Evolutionary conservation across 192 early-diverging fungal species (phyloP).

Genomic region (Coemansia sp.): DNA sequence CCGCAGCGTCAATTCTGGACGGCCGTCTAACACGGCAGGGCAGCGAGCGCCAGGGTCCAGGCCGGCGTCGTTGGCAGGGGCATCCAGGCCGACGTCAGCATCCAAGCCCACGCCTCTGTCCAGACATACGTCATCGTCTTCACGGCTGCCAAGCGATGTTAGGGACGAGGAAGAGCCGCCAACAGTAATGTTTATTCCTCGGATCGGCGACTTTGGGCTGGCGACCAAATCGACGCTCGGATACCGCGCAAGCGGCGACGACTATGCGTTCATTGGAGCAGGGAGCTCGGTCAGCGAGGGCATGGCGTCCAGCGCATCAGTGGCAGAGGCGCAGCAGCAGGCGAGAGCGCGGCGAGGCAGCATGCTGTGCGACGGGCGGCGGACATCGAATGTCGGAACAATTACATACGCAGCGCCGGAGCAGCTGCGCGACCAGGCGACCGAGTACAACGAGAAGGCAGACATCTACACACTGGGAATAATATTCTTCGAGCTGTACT

Average conservation of each 20-base stretch:
- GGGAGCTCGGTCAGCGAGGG: background rate
- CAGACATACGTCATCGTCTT: background rate
- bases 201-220: constrained; percentile 96
- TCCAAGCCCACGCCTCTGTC: background rate
- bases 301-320: constrained; percentile 14
- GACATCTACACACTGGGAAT: constrained; percentile 97
- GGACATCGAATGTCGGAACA: constrained; percentile 87
- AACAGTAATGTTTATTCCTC: constrained; percentile 45
- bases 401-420: constrained; percentile 85
- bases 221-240: constrained; percentile 63
- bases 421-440: constrained; percentile 24
- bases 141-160: background rate
- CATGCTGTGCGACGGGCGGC: constrained; percentile 55
- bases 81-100: background rate
- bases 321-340: constrained; percentile 51
- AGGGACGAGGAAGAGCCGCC: constrained; percentile 8
- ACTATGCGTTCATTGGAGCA: constrained; percentile 22
- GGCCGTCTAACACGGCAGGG: background rate
- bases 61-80: background rate
- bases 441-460: constrained; percentile 69
- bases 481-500: constrained; percentile 92
- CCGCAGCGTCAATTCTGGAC: constrained; percentile 15
- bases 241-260: constrained; percentile 32
- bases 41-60: background rate
- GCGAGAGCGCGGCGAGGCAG: background rate